Conservation (phyloP, 129 eudicot species). For the Gnaphalium uliginosum region DNA sequence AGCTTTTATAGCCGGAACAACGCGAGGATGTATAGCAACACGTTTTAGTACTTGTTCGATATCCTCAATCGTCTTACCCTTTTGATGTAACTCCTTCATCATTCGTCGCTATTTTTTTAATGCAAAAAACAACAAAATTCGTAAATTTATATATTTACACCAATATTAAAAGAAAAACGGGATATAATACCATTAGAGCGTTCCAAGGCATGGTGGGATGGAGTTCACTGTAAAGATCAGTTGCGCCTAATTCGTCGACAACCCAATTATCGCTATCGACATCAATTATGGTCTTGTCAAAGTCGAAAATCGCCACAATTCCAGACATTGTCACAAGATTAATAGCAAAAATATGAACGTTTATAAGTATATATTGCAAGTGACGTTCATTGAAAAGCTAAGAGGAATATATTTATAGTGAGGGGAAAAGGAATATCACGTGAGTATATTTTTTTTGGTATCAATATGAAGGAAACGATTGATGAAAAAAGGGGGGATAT, state of each 20-base stretch:
- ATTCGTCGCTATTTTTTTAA: slow-evolving; percentile 54
- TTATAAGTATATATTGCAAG: too few relatives aligned
- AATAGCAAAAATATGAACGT: too few relatives aligned
- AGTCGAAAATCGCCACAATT: slow-evolving; percentile 70
- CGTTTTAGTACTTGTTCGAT: slow-evolving; percentile 60
- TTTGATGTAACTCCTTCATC: slow-evolving; percentile 63
- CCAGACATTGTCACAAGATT: slow-evolving; percentile 40
- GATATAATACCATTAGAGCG: slow-evolving; percentile 52
- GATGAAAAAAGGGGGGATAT: too few relatives aligned
- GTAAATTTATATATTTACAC: too few relatives aligned
- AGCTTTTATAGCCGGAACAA: slow-evolving; percentile 64
- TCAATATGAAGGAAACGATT: too few relatives aligned
- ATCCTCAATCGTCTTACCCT: slow-evolving; percentile 59
- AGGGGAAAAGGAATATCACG: too few relatives aligned
- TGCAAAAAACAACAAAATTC: background rate
- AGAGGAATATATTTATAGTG: too few relatives aligned
- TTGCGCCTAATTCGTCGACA: slow-evolving; percentile 50
- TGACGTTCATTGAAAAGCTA: too few relatives aligned
- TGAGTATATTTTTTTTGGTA: too few relatives aligned
- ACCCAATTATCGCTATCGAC: slow-evolving; percentile 84
- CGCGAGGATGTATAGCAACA: slow-evolving; percentile 73
- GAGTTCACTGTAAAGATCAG: slow-evolving; percentile 44
- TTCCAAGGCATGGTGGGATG: slow-evolving; percentile 86
- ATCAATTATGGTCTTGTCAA: slow-evolving; percentile 85
- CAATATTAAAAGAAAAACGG: background rate